Base-by-base conservation (phyloP, 768 basidiomycete genomes). In the Melanogaster broomeanus region DNA sequence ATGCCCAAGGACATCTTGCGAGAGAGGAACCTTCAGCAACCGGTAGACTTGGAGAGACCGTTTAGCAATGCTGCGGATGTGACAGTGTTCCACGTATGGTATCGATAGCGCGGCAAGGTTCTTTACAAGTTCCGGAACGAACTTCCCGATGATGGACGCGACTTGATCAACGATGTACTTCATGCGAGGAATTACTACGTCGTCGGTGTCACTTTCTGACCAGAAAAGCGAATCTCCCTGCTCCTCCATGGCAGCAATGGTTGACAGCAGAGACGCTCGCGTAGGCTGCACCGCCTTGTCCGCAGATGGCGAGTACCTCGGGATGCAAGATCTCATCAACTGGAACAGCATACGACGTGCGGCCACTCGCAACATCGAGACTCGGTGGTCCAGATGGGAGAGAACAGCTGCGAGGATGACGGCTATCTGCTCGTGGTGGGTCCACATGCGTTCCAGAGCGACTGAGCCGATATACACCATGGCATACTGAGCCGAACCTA, bases 41-140 rank as follows among this genome's bases (percentile, higher is more conserved):
- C 92, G 85, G 70, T 91, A 93, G n/a, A 93, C 76, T 65, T 97
- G 94, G 52, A 97, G 74, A 10, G 93, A 95, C 28, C 93, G 81
- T 71, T 90, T 91, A 3, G 95, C 93, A 18, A 85, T 84, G 34
- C 85, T 83, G 42, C 92, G 84, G 54, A 93, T 91, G 15, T 90
- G 88, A 61, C 93, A 96, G 2, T 86, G 78, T 12, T 92, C 93
- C 4, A 91, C 88, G 86, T 95, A 97, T 25, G 77, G 72, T 51
- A 97, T 71, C 10, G 90, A 88, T 27, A 93, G 57, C 3, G 85
- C 85, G 6, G 90, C 92, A 85, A 95, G 93, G 40, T 80, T 76
- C 48, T 87, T 82, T 33, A 82, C 74, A 27, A 96, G 70, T n/a
- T 77, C 74, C 9, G 88, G 83, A 44, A 83, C 82, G 15, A 90